Evolutionary conservation across 2,329 filamentous ascomycete species (phyloP), one percentile per base, ranked within the genome.

Genomic region (Clarireedia sp.): DNA sequence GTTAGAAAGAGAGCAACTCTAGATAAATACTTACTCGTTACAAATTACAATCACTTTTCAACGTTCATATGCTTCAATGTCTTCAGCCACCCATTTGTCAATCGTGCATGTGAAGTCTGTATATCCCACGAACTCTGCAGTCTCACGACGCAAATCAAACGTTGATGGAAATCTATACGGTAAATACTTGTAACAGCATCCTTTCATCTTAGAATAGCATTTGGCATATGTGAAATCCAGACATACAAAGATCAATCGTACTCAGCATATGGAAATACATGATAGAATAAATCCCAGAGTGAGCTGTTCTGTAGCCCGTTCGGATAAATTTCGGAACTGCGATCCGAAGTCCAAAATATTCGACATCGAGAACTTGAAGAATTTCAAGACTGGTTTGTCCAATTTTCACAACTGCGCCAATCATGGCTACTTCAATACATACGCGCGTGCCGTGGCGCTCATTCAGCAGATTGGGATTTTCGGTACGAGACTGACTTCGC

Each of bases 391-490:
- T 36, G 26, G 47, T 24, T 46, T 24, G 21, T 26, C 19, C 21
- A 49, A 36, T 50, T 54, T 10, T 17, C 46, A 49, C 10, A 36
- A 50, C 37, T 19, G 26, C 49, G 54, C 54, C 50, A 55, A 55
- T 17, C 54, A 65, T 67, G 63, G 62, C 64, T 14, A 62, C 63
- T 47, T 24, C 63, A 51, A 53, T 57, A 52, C 54, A 60, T 19
- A 56, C 62, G 52, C 63, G 64, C 45, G 54, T 66, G 51, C 64
- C 62, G 36, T 63, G 58, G 62, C 56, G 63, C 47, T 51, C 56
- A 48, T 38, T 66, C 16, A 59, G 37, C 51, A 59, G 46, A 17
- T 26, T 50, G 46, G 24, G 59, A 38, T 23, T 40, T 37, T 58
- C 54, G 37, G 60, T 63, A 40, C 51, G 58, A 21, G 14, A 23